These are phyloP conservation scores for Cladobotryum mycophilum DNA, from an alignment of 2,329 filamentous ascomycete genomes.

Conservation along the genomic window DNA sequence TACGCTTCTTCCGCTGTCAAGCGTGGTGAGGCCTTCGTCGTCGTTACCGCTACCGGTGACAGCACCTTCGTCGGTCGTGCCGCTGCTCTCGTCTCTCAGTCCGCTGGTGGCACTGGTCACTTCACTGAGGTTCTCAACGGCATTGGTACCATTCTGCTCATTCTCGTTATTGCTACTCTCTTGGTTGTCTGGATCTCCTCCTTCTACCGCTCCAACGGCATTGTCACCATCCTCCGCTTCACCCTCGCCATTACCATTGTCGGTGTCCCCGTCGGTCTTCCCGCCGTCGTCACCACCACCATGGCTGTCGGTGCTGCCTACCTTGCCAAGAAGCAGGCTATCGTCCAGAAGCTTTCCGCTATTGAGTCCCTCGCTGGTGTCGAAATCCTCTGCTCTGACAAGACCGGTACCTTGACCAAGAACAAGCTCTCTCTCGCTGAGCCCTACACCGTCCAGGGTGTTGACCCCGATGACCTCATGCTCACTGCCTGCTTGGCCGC, in stretches of 20 bases:
- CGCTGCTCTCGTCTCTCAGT: slow-evolving; percentile 76
- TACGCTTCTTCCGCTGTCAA: slow-evolving; percentile 86
- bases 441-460: slow-evolving; percentile 74
- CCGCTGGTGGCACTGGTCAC: slow-evolving; percentile 68
- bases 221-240: slow-evolving; percentile 73
- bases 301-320: slow-evolving; percentile 92
- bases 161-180: slow-evolving; percentile 74
- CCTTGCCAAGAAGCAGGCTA: slow-evolving; percentile 86
- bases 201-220: slow-evolving; percentile 80
- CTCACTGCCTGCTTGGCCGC: slow-evolving; percentile 84
- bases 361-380: slow-evolving; percentile 91
- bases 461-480: slow-evolving; percentile 85
- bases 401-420: slow-evolving; percentile 89
- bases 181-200: slow-evolving; percentile 79
- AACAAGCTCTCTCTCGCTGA: slow-evolving; percentile 87
- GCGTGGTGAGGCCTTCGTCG: slow-evolving; percentile 78
- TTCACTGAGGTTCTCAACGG: slow-evolving; percentile 88
- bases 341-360: slow-evolving; percentile 86
- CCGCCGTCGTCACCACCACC: slow-evolving; percentile 87
- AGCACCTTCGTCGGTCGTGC: slow-evolving; percentile 86
- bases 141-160: slow-evolving; percentile 72
- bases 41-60: slow-evolving; percentile 80
- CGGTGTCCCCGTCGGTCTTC: slow-evolving; percentile 87
- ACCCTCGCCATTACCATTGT: slow-evolving; percentile 87
- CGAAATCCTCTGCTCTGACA: slow-evolving; percentile 90